Conservation (phyloP, 1,284 basidiomycete genomes). For the Peniophora sp. region DNA sequence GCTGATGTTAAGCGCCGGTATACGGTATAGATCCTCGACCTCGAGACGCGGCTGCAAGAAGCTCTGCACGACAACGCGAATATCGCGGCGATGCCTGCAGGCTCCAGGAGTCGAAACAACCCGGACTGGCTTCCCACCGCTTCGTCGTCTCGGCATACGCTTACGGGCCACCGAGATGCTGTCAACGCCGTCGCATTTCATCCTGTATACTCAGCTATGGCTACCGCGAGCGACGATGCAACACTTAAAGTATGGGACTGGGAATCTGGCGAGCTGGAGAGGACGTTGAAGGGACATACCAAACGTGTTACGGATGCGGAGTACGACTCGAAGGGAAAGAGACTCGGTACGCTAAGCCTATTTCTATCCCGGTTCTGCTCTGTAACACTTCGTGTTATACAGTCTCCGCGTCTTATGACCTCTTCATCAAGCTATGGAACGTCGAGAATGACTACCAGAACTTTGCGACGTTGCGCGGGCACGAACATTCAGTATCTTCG, state of each 20-base stretch:
- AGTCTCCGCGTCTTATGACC: conserved; percentile 71
- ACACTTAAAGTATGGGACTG: conserved; percentile 80
- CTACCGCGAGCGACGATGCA: conserved; percentile 64
- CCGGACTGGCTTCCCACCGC: conserved; percentile 64
- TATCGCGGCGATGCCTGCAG: conserved; percentile 35
- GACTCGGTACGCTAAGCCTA: conserved; percentile 43
- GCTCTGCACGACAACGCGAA: conserved; percentile 56
- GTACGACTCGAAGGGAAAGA: conserved; percentile 62
- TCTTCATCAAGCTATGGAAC: conserved; percentile 79
- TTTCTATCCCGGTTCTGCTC: conserved; percentile 4
- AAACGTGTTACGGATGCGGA: conserved; percentile 68
- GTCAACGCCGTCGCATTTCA: conserved; percentile 67
- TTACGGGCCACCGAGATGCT: conserved; percentile 59
- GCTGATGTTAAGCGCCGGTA: not conserved
- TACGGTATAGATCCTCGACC: conserved; percentile 57
- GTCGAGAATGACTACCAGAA: conserved; percentile 69
- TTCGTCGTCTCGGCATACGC: conserved; percentile 46
- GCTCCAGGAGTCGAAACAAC: conserved; percentile 29
- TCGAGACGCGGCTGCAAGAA: conserved; percentile 58
- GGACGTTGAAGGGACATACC: conserved; percentile 74
- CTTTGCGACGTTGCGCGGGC: conserved; percentile 64
- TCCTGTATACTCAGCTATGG: conserved; percentile 61
- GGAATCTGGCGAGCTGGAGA: conserved; percentile 76
- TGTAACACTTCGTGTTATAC: not conserved
- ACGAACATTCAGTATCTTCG: conserved; percentile 70